These are phyloP conservation scores for Phyllostachys edulis DNA, from an alignment of 176 grass and related monocot species.

Conservation along the genomic window DNA sequence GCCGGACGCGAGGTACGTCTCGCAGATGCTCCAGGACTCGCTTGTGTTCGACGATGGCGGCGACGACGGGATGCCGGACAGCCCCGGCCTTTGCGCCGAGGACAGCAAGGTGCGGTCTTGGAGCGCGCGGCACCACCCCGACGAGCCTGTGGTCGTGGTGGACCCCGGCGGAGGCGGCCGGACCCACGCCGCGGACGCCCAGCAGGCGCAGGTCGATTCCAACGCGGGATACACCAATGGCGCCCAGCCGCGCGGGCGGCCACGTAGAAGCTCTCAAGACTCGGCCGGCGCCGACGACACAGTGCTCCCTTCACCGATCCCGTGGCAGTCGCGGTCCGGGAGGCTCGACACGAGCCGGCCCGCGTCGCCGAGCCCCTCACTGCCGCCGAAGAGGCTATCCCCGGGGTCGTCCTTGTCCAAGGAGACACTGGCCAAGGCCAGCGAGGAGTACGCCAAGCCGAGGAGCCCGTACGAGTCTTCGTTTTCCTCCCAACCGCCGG, in stretches of 20 bases:
- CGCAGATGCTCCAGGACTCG: conserved; percentile 56
- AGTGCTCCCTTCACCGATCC: conserved; percentile 88
- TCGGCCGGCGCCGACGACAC: neutral
- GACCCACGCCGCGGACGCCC: neutral
- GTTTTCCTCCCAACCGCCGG: conserved; percentile 38
- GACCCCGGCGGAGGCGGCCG: neutral
- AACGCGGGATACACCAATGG: neutral
- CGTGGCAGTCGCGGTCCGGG: conserved; percentile 66
- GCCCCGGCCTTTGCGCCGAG: neutral
- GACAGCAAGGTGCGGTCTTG: conserved; percentile 47
- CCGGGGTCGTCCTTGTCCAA: conserved; percentile 50
- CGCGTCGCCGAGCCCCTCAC: conserved; percentile 32
- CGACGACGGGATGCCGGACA: conserved; percentile 31
- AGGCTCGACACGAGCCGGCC: conserved; percentile 34
- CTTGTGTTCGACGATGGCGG: conserved; percentile 52
- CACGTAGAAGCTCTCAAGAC: neutral
- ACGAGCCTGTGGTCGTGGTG: conserved; percentile 49
- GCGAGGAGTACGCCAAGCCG: conserved; percentile 48
- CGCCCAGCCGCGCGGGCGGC: neutral
- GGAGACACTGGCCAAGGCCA: conserved; percentile 47
- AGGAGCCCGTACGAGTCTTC: conserved; percentile 49
- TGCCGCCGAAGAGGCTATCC: conserved; percentile 39
- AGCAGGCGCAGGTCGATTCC: conserved; percentile 37
- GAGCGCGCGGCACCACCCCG: conserved; percentile 52
- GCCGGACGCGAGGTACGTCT: conserved; percentile 59